Base-by-base conservation (phyloP, 768 basidiomycete genomes). In the Boletus insuetus region DNA sequence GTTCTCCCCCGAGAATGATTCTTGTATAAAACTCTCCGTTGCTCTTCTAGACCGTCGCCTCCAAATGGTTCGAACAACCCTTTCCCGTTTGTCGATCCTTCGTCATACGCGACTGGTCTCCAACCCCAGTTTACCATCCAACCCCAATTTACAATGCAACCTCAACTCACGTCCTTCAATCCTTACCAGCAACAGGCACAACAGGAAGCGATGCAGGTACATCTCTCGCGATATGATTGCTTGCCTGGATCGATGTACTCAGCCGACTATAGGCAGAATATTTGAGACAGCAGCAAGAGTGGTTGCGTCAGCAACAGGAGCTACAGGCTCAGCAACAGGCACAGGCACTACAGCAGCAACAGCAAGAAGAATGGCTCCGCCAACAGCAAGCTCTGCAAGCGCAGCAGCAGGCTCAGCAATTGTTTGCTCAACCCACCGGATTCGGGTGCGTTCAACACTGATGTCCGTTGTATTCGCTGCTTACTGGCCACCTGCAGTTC, bases 161-260 rank as follows among this genome's bases (percentile, higher is more conserved):
- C 90, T 0, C 94, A 95, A 64, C 91, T 89, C 69, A 94, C 91
- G 9, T 85, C 90, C 1, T 98, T 93, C 79, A 98, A 98, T 70
- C 91, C 91, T 0, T 94, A 92, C 59, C 90, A 92, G 66, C 93
- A 94, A 69, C 95, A 95, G 67, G 84, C 88, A 45, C 89, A 95
- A 64, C 93, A 95, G 63, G 93, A 96, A 70, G 87, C 87, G 16
- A 82, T 86, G 64, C 90, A 90, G 75, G 82, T 78, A 44, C 40
- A 17, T 42, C 13, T 29, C 16, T 22, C 26, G 2, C 24, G 12
- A 35, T 44, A 37, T 2, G 3, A 11, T 26, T 29, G 26, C 32
- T 19, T 32, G 13, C 22, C 10, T n/a, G 26, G 32, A 53, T 54
- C 12, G 19, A 45, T 44, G 46, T 52, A 24, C 54, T 65, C 34